Evolutionary conservation across 495 filamentous ascomycete species (phyloP), one percentile per base, ranked within the genome.

Genomic region (Penicillium paxilli): DNA sequence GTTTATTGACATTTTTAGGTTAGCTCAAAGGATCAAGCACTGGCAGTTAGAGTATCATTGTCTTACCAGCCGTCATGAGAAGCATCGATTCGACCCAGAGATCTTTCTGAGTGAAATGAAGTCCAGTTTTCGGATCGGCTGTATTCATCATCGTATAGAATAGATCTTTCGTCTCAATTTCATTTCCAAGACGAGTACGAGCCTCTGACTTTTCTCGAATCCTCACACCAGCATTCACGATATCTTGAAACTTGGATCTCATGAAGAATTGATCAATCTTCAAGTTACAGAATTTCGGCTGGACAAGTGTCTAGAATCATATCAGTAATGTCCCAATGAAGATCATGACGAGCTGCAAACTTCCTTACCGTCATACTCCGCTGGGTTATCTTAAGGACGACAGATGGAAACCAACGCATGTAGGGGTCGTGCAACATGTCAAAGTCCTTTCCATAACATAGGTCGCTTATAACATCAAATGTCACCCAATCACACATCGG

Each of bases 91-190:
- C 84, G 21, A 72, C 73, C 79, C 79, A 83, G 2, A 87, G 66
- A 49, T 89, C 84, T 2, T 75, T 73, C 35, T 67, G 76, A 7
- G 71, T 68, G 64, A 85, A 85, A 5, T 75, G 74, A 30, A 71
- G 59, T n/a, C 80, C 81, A 1, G 82, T 85, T 54, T 86, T 80
- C 14, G 79, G 80, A 60, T 88, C 83, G 20, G 65, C 70, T 7
- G 83, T 79, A 41, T 82, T 80, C 40, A 84, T 75, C 26, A 87
- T 72, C 55, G 80, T 73, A 60, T 79, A 80, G 68, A 87, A 85
- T 64, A 83, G 78, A 60, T 86, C 84, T 37, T 81, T 35, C 72
- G 70, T 44, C 72, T 77, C 19, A 77, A 74, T 42, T 72, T 70
- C 22, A 22, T 58, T 51, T n/a, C 52, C 63, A 4, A 60, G 51